Evolutionary conservation across 176 grass and related monocot genomes (phyloP), one percentile per base, ranked within the genome.

Genomic region (Eragrostis nindensis): DNA sequence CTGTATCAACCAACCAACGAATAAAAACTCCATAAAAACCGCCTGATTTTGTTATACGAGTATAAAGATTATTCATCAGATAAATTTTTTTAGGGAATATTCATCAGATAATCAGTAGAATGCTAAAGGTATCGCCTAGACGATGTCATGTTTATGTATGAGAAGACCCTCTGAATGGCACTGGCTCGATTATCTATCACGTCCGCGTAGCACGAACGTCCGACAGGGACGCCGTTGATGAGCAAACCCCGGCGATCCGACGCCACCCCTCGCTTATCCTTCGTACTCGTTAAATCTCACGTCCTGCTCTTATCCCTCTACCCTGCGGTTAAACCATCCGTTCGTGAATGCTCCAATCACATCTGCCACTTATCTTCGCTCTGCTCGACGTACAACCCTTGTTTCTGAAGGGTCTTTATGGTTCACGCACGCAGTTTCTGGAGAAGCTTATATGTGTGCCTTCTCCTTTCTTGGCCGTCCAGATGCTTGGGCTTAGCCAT

Each of bases 161-260:
- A 27, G 16, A 24, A 24, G 15, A 30, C 71, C 19, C 27, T 76
- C n/a, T 67, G 12, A 62, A 45, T 60, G 69, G 15, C 26, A 25
- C 17, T 59, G 36, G 11, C 26, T 59, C 26, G 50, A 21, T 61
- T 61, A 46, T 70, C 27, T 25, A 3, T 10, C 5, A 26, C n/a
- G 19, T 38, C 45, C 8, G 46, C 4, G 11, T 82, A 48, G 61
- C 38, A 40, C 24, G 27, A 0, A 19, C 52, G 13, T 40, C 40
- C 8, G 75, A 80, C 41, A 83, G 75, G 50, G 74, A 88, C 61
- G 61, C 80, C n/a, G 75, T 67, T 16, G 74, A 26, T 50, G 74
- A 79, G 86, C 44, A 74, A 78, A 30, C 29, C 3, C 38, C 62
- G 22, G 60, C 24, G 62, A 85, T 53, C 38, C 76, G 49, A 36